Base-by-base conservation (phyloP, 345 rosid genomes). In the Orychophragmus violaceus region DNA sequence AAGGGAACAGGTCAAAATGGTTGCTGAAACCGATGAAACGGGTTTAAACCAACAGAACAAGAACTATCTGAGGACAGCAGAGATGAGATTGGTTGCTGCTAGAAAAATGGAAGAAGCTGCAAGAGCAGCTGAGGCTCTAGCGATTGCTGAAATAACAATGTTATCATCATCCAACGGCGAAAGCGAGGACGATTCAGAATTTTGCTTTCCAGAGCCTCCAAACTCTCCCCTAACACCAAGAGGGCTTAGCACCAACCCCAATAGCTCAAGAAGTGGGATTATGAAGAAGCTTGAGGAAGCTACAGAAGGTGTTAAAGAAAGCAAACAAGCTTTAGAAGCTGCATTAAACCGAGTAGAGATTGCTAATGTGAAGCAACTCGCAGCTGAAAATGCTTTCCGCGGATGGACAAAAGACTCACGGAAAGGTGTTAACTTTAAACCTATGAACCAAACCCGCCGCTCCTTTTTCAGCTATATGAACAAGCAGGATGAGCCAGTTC, bases 81-180 rank as follows among this genome's bases (percentile, higher is more conserved):
- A 94, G 68, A 84, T 94, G 92, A 94, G 90, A 75, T 66, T 84
- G 78, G 48, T 84, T 66, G 99, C 99, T n/a, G 97, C 96, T 24
- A 87, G 81, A 50, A 94, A 90, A 81, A 90, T 90, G 99, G 97
- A 90, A 82, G 99, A 94, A 79, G 99, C 99, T 64, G 99, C 99
- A 11, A 82, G 76, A 68, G 99, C 99, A 27, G 88, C 96, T 1
- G 97, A 94, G 81, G 95, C 92, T 22, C 86, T 94, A 19, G 99
- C 99, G 3, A 45, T 89, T 5, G 85, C 86, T 3, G 97, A 88
- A 65, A 82, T 88, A 45, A 76, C 82, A 54, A 79, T 76, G 60
- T 55, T 90, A 28, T 87, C 95, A 12, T 62, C 66, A 55, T 55
- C 70, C 22, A 46, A 69, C 21, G 60, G 72, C 27, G 84, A 67